Evolutionary conservation across 2,329 filamentous ascomycete species (phyloP).

Genomic region (Aspergillus transmontanensis): DNA sequence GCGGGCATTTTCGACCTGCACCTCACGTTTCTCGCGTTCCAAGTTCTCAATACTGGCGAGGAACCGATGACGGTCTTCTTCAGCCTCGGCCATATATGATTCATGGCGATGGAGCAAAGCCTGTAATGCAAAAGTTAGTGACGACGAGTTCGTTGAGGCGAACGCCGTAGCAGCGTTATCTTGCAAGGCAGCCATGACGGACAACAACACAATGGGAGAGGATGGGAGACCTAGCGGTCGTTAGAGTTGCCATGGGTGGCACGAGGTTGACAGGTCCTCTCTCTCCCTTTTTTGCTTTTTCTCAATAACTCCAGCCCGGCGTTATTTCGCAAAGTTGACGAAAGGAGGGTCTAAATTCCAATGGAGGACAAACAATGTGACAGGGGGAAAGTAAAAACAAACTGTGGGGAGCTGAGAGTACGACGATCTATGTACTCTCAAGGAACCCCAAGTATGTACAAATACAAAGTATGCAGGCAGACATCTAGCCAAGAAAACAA

Average conservation of each 20-base stretch:
- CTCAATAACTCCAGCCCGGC: neutral
- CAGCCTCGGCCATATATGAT: constrained; percentile 88
- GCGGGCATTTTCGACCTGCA: constrained; percentile 75
- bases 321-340: neutral
- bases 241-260: constrained; percentile 25
- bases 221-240: constrained; percentile 25
- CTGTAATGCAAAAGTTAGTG: constrained; percentile 77
- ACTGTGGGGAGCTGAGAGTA: neutral
- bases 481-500: neutral
- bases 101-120: constrained; percentile 90
- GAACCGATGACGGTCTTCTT: constrained; percentile 78
- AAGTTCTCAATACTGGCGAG: constrained; percentile 72
- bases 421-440: constrained; percentile 2
- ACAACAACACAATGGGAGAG: constrained; percentile 33
- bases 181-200: constrained; percentile 30
- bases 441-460: constrained; percentile 2
- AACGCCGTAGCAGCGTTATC: constrained; percentile 26
- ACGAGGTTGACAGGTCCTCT: neutral
- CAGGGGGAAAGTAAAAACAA: constrained; percentile 1
- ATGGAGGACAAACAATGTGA: constrained; percentile 16
- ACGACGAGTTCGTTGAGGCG: constrained; percentile 37
- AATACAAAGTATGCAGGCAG: neutral
- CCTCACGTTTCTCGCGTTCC: constrained; percentile 70
- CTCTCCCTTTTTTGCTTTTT: neutral
- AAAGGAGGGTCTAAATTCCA: constrained; percentile 16